phyloP scores from a whole-genome alignment of 305 asterid genomes.

The Fraxinus nigra region DNA sequence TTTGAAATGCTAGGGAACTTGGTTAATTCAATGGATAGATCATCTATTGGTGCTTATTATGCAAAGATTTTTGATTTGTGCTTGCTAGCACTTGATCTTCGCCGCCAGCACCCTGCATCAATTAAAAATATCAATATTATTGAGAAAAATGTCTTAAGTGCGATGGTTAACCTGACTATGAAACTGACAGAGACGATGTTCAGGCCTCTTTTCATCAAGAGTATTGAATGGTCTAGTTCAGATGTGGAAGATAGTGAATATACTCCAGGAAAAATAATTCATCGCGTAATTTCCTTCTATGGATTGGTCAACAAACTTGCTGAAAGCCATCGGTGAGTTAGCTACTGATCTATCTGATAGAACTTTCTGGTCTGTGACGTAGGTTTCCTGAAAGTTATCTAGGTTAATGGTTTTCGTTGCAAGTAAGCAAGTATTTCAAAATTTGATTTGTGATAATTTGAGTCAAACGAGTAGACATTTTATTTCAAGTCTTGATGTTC shows the following conservation, averaged over 20 bases:
- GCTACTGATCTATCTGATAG: constrained; percentile 13
- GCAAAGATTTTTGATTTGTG: constrained; percentile 72
- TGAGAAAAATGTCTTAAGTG: constrained; percentile 63
- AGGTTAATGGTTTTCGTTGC: constrained; percentile 3
- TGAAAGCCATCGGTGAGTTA: constrained; percentile 74
- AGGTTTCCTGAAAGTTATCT: not conserved
- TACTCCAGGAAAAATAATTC: constrained; percentile 32
- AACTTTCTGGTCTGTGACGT: not conserved
- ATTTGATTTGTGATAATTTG: not conserved
- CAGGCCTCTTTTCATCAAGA: constrained; percentile 76
- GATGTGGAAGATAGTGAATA: constrained; percentile 41
- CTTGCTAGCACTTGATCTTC: constrained; percentile 85
- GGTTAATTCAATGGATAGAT: constrained; percentile 72
- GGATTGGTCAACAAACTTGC: constrained; percentile 74
- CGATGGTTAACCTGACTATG: constrained; percentile 64
- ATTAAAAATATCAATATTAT: constrained; percentile 50
- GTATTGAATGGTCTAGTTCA: constrained; percentile 84
- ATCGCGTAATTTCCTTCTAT: constrained; percentile 75
- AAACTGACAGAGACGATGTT: constrained; percentile 83
- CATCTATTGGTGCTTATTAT: constrained; percentile 65
- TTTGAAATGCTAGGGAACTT: constrained; percentile 73
- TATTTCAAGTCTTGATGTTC: not conserved
- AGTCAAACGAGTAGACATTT: not conserved
- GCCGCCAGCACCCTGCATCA: constrained; percentile 58
- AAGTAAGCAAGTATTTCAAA: not conserved